Conservation (phyloP, 768 basidiomycete genomes). For the Hydnomerulius pinastri region DNA sequence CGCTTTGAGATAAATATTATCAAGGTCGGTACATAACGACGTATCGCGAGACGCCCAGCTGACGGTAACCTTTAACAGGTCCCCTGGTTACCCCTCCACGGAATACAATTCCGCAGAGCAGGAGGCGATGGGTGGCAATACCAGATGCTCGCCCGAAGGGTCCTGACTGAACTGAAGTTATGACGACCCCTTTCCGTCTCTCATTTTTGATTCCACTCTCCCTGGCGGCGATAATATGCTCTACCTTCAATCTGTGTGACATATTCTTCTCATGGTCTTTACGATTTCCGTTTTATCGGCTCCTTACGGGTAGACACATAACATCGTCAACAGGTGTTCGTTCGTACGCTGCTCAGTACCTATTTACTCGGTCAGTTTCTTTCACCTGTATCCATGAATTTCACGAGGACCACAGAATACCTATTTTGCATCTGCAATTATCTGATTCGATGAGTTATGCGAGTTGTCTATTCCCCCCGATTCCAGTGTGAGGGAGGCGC, state of each 20-base stretch:
- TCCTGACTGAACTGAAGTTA: slow-evolving; percentile 86
- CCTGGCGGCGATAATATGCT: slow-evolving; percentile 25
- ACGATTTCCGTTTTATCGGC: not conserved
- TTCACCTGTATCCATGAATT: slow-evolving; percentile 10
- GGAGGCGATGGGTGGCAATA: slow-evolving; percentile 97
- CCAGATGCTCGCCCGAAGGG: slow-evolving; percentile 89
- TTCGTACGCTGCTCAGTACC: slow-evolving; percentile 1
- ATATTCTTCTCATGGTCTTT: slow-evolving; percentile 15
- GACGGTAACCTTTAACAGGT: slow-evolving; percentile 56
- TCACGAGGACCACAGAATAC: slow-evolving; percentile 12
- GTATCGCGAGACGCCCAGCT: not conserved
- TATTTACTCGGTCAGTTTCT: slow-evolving; percentile 6
- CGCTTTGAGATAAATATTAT: slow-evolving; percentile 97
- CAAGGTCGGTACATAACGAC: slow-evolving; percentile 61
- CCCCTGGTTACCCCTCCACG: slow-evolving; percentile 89
- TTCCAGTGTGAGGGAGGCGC: too few relatives aligned
- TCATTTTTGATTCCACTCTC: slow-evolving; percentile 8
- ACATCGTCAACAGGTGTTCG: slow-evolving; percentile 2
- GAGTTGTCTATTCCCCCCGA: too few relatives aligned
- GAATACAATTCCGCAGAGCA: slow-evolving; percentile 90
- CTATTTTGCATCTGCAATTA: slow-evolving; percentile 1
- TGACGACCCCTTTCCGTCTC: slow-evolving; percentile 35
- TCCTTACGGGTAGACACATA: slow-evolving; percentile 6
- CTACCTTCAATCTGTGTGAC: slow-evolving; percentile 16
- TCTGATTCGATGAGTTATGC: too few relatives aligned